A percentile compares a stretch with the other conserved stretches of the same genome.
These are phyloP conservation scores for Vigna radiata DNA, from an alignment of 306 rosid species.

Conservation along the genomic window DNA sequence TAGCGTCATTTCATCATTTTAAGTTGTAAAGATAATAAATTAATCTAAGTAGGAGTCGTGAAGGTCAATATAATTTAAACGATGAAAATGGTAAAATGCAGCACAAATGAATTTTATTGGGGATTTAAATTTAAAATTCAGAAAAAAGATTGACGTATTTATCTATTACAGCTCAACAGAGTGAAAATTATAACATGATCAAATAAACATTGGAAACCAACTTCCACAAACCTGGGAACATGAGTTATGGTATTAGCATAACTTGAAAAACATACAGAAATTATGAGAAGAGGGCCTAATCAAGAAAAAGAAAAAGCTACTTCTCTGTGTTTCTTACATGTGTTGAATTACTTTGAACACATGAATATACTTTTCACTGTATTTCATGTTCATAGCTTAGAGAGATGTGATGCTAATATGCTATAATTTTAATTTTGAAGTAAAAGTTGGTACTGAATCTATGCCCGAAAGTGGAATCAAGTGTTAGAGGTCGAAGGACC, in stretches of 20 bases:
- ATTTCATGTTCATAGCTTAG: constrained; percentile 2
- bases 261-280: constrained; percentile 4
- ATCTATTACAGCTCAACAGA: constrained; percentile 25
- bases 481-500: background rate
- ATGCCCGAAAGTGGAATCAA: background rate
- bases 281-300: constrained; percentile 15
- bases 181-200: constrained; percentile 21
- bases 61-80: constrained; percentile 28
- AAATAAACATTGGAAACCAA: background rate
- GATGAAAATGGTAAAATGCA: background rate
- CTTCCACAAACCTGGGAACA: background rate
- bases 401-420: constrained; percentile 3
- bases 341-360: background rate
- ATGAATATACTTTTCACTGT: background rate
- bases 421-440: background rate
- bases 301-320: constrained; percentile 18
- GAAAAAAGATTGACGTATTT: background rate
- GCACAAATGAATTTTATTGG: background rate
- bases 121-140: constrained; percentile 4
- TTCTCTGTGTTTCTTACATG: constrained; percentile 15
- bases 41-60: constrained; percentile 22
- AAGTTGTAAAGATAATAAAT: background rate
- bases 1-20: constrained; percentile 7
- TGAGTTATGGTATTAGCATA: constrained; percentile 4
- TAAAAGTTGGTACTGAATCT: background rate